These are phyloP conservation scores for Botryotinia globosa DNA, from an alignment of 2,329 filamentous ascomycete genomes.

Conservation along the genomic window DNA sequence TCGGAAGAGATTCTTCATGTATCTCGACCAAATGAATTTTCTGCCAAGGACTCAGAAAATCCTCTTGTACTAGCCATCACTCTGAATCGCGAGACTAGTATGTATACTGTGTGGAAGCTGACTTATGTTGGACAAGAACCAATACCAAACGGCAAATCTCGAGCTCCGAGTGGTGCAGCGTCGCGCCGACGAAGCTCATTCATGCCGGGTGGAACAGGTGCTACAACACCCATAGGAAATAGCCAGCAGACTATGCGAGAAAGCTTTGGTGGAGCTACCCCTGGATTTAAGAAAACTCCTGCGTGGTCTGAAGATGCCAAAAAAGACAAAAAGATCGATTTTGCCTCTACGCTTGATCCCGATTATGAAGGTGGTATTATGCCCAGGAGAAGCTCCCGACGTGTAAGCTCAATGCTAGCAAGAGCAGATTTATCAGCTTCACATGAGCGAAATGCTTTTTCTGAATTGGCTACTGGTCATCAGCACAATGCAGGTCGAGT, in stretches of 20 bases:
- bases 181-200: constrained; percentile 58
- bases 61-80: constrained; percentile 75
- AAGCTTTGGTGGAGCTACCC: constrained; percentile 58
- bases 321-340: constrained; percentile 48
- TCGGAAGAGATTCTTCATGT: constrained; percentile 83
- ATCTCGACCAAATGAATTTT: constrained; percentile 60
- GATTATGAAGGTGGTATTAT: constrained; percentile 56
- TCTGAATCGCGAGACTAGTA: constrained; percentile 69
- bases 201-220: constrained; percentile 68
- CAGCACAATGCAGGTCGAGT: constrained; percentile 44
- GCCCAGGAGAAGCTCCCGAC: constrained; percentile 62
- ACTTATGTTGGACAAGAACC: constrained; percentile 69
- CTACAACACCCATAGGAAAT: constrained; percentile 66
- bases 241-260: constrained; percentile 67
- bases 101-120: constrained; percentile 82
- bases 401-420: constrained; percentile 88
- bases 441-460: constrained; percentile 76
- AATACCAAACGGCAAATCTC: constrained; percentile 43
- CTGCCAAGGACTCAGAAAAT: constrained; percentile 40
- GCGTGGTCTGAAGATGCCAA: constrained; percentile 28
- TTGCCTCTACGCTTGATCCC: constrained; percentile 69
- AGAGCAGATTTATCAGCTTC: constrained; percentile 82
- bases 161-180: constrained; percentile 39
- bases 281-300: constrained; percentile 26
- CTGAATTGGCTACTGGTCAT: constrained; percentile 57